Conservation (phyloP, 2,329 filamentous ascomycete species). For the Phialophora macrospora region DNA sequence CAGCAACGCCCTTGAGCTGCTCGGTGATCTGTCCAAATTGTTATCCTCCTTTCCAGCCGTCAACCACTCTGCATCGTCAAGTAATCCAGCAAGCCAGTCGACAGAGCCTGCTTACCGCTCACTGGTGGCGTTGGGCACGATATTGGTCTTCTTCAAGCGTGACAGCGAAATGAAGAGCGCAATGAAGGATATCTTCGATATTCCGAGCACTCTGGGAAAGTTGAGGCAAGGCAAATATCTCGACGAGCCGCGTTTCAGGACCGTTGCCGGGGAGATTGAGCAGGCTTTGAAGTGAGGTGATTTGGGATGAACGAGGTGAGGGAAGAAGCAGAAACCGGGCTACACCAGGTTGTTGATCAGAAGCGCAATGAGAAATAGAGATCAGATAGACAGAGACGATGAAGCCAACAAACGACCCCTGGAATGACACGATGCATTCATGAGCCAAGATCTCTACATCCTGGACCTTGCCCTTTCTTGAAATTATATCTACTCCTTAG, state of each 20-base stretch:
- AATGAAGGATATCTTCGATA: slow-evolving; percentile 62
- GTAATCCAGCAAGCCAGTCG: slow-evolving; percentile 65
- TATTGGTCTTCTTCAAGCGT: slow-evolving; percentile 63
- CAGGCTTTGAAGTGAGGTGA: slow-evolving; percentile 23
- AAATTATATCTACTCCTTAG: not conserved
- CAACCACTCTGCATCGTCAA: slow-evolving; percentile 30
- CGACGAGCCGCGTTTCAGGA: slow-evolving; percentile 65
- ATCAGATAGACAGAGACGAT: not conserved
- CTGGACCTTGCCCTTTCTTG: not conserved
- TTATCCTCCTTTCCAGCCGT: slow-evolving; percentile 48
- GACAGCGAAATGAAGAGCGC: slow-evolving; percentile 60
- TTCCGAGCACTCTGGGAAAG: slow-evolving; percentile 54
- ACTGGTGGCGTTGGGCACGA: slow-evolving; percentile 80
- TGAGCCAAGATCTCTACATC: not conserved
- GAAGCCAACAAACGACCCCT: not conserved
- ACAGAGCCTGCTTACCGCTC: slow-evolving; percentile 82
- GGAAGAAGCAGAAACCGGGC: not conserved
- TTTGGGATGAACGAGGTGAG: not conserved
- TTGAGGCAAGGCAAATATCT: slow-evolving; percentile 56
- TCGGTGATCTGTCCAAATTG: slow-evolving; percentile 67
- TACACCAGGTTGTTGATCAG: not conserved
- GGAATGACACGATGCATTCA: not conserved
- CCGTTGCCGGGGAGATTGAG: slow-evolving; percentile 64
- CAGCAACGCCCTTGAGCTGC: slow-evolving; percentile 55
- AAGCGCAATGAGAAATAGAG: not conserved